Evolutionary conservation across 176 grass and related monocot species (phyloP), one percentile per base, ranked within the genome.

Genomic region (Oryza nivara): DNA sequence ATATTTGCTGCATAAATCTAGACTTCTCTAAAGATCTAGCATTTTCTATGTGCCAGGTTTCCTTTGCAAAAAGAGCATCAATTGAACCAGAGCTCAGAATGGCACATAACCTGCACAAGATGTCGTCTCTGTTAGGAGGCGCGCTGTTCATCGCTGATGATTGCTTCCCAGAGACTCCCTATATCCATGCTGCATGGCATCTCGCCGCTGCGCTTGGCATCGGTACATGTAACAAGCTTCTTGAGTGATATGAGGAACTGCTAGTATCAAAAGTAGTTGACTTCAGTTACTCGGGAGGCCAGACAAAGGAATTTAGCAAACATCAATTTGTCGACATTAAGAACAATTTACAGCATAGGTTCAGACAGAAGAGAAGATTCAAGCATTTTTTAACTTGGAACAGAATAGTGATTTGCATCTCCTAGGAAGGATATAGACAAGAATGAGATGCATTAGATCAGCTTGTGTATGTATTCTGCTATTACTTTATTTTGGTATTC

Each of bases 141-240:
- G 96, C 78, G 4, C 83, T 99, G 73, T 99, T 99, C 85, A 76
- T 99, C 38, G 89, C 93, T 0, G 93, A 99, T 11, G 93, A 96
- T 64, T 92, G 77, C 84, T 99, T 95, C 74, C 89, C 89, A 0
- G 85, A 76, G 20, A 92, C 88, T n/a, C 96, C 93, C 12, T 99
- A 96, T 68, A 86, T 99, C 84, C 96, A 99, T 48, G 93, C 93
- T 35, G 96, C 89, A 74, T 99, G 96, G 93, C 96, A 99, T 76
- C 93, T 99, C 23, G 96, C 96, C 12, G 96, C 96, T 32, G 96
- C 93, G 0, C 61, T 99, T 76, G 89, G 96, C 66, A 87, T 94
- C 23, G 81, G 89, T 47, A 94, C 96, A 75, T 99, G 93, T 78
- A 94, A 96, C 72, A 99, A 89, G 86, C 89, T 99, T 92, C 96